Evolutionary conservation across 2,329 filamentous ascomycete species (phyloP).

Genomic region (Chaetomiaceae sp.): DNA sequence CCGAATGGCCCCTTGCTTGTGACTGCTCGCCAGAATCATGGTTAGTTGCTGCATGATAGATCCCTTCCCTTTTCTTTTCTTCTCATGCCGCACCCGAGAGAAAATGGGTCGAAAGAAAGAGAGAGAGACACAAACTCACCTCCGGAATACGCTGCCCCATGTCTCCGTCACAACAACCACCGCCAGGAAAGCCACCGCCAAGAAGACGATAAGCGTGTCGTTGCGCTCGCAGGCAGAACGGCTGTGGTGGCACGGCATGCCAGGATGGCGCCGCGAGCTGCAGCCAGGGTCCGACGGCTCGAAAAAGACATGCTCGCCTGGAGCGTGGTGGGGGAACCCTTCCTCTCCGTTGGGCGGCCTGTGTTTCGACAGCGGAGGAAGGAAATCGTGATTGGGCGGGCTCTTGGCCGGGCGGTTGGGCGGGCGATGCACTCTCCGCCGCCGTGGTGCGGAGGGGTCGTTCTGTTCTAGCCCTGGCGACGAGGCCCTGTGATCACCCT

Average conservation of each 20-base stretch:
- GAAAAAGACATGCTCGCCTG: too few species aligned
- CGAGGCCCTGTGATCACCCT: neutral
- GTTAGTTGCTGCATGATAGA: neutral
- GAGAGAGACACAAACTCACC: constrained; percentile 21
- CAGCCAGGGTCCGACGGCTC: too few species aligned
- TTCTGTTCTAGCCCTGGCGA: neutral
- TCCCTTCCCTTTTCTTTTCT: too few species aligned
- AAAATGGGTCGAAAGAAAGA: neutral
- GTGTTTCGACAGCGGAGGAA: constrained; percentile 8
- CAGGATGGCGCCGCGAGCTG: neutral
- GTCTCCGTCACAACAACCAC: constrained; percentile 30
- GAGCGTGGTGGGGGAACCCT: too few species aligned
- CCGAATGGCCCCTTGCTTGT: constrained; percentile 15
- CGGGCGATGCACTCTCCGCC: neutral
- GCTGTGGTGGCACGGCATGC: constrained; percentile 21
- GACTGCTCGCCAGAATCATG: neutral
- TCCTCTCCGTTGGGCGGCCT: too few species aligned
- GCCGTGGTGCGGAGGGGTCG: neutral
- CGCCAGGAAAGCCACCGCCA: constrained; percentile 29
- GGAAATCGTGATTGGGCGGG: neutral
- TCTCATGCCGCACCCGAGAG: too few species aligned
- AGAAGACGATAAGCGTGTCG: constrained; percentile 30
- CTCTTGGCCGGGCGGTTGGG: too few species aligned
- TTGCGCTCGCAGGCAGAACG: constrained; percentile 24
- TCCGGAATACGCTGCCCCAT: constrained; percentile 19